Conservation (phyloP, 2,329 filamentous ascomycete species). For the Arthrinium phaeospermum region DNA sequence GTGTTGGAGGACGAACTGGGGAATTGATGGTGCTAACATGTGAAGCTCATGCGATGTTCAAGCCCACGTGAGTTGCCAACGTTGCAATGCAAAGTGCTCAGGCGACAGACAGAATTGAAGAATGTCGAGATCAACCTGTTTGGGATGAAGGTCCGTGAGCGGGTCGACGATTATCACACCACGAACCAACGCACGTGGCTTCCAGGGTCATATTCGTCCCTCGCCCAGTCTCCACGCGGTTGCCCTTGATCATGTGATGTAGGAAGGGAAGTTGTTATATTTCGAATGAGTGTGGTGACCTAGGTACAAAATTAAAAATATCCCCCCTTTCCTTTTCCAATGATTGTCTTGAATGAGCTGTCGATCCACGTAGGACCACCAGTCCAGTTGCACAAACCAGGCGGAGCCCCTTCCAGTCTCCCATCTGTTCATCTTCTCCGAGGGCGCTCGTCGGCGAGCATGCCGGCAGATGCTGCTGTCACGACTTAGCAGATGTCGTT, state of each 20-base stretch:
- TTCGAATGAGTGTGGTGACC: background rate
- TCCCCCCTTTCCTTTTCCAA: background rate
- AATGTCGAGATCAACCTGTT: too few relatives aligned
- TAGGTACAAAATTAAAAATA: background rate
- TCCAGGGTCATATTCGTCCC: too few relatives aligned
- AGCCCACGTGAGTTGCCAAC: too few relatives aligned
- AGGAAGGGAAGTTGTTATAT: background rate
- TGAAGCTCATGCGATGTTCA: too few relatives aligned
- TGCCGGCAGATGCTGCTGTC: background rate
- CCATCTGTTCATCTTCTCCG: background rate
- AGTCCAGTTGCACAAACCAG: background rate
- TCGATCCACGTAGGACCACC: background rate
- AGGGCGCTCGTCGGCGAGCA: background rate
- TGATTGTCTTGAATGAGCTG: background rate
- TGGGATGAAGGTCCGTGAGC: too few relatives aligned
- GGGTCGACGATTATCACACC: too few relatives aligned
- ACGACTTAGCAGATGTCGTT: background rate
- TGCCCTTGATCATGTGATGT: too few relatives aligned
- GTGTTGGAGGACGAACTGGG: too few relatives aligned
- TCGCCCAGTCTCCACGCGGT: fast-evolving
- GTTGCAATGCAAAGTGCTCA: too few relatives aligned
- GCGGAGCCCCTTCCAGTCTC: background rate
- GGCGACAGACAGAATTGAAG: too few relatives aligned
- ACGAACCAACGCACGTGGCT: too few relatives aligned
- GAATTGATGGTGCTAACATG: background rate